Evolutionary conservation across 2,329 filamentous ascomycete species (phyloP), one percentile per base, ranked within the genome.

Genomic region (Zopfia rhizophila): DNA sequence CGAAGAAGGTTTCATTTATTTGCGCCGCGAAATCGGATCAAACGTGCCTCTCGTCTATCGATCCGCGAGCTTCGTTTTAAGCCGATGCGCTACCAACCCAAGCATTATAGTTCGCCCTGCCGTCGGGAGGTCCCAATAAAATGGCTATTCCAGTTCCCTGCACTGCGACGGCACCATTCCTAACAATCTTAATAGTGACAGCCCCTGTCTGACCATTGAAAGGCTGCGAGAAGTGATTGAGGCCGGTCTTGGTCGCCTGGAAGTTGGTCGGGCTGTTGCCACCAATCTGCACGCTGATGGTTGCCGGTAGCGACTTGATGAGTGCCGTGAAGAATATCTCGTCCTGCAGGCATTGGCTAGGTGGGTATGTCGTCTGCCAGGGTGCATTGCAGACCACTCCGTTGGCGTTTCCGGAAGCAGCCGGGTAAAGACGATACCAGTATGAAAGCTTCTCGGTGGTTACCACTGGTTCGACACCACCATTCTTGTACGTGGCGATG

Each of bases 401-500:
- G 11, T 73, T 69, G 11, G 74, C 67, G 11, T 55, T 47, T 23
- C 75, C 74, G 10, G 72, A 61, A 2, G 38, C 47, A 3, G 60
- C 68, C 0, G 71, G 72, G 4, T 66, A 68, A 3, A 69, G 72
- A 13, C 75, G 71, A 53, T 79, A 79, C 76, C 77, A 79, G 30
- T 68, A 73, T 3, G 72, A 60, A 4, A 76, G 64, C 4, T 61
- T 69, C 45, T 77, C 45, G 4, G 51, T 42, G 6, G 43, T 56
- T 30, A 70, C 42, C 16, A 63, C 49, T 10, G 68, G 55, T 5
- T 71, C 57, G 11, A 62, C 54, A 16, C 63, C 72, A 14, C 65
- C 72, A 12, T 70, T 71, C 60, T 82, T 82, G 68, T 79, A 82
- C 17, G 73, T 73, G 12, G 70, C 65, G 54, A 82, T 81, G 58